phyloP scores from a whole-genome alignment of 2,329 filamentous ascomycete genomes.

The Penicillium sp. region DNA sequence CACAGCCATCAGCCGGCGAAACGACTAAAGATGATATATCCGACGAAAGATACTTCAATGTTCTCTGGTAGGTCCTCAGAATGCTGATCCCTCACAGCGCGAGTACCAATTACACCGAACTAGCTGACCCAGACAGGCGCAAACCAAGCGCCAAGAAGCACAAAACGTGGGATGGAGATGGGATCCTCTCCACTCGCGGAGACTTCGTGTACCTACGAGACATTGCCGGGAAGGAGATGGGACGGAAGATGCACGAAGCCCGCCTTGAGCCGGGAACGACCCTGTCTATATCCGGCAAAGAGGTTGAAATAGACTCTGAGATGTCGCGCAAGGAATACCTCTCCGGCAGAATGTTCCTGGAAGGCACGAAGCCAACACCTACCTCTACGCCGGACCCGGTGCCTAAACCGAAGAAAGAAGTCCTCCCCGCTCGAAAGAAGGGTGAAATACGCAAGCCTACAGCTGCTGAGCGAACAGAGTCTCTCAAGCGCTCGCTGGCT shows the following conservation, averaged over 20 bases:
- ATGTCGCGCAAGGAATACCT: conserved; percentile 61
- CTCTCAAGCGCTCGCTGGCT: conserved; percentile 13
- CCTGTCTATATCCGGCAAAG: conserved; percentile 64
- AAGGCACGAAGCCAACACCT: conserved; percentile 22
- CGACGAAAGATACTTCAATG: conserved; percentile 46
- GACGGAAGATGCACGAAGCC: conserved; percentile 55
- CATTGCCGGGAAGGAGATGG: conserved; percentile 62
- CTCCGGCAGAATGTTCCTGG: conserved; percentile 30
- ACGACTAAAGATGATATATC: conserved; percentile 5
- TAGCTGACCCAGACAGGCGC: conserved; percentile 48
- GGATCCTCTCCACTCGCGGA: conserved; percentile 57
- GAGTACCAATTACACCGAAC: neutral
- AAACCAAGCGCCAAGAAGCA: conserved; percentile 70
- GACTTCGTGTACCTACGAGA: conserved; percentile 63
- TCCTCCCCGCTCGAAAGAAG: conserved; percentile 17
- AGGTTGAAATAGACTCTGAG: conserved; percentile 64
- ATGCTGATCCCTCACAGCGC: neutral
- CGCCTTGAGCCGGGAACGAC: conserved; percentile 59
- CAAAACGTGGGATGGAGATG: conserved; percentile 75
- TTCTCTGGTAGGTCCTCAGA: conserved; percentile 42
- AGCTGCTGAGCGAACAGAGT: conserved; percentile 7
- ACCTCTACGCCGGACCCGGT: conserved; percentile 10
- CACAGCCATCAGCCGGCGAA: conserved; percentile 1
- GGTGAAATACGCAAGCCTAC: conserved; percentile 8
- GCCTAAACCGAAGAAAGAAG: conserved; percentile 17